Percentiles rank a stretch among this genome's conserved stretches.
Evolutionary conservation across 2,329 filamentous ascomycete species (phyloP).

Genomic region (Penicillium griseofulvum): DNA sequence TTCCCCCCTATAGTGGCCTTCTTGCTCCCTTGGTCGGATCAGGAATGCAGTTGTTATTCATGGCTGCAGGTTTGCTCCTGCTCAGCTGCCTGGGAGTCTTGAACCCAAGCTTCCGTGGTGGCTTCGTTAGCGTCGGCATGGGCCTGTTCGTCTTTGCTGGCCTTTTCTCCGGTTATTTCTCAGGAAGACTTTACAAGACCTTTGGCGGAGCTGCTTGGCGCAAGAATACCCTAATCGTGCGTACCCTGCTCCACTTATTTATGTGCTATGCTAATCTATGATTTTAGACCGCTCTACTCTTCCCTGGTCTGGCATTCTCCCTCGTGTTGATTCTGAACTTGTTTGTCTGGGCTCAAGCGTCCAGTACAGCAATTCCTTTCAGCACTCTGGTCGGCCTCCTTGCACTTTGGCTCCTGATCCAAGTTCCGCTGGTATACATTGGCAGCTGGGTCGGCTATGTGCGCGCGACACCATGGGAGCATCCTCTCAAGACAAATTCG

Average conservation of each 20-base stretch:
- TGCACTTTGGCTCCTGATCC: constrained; percentile 78
- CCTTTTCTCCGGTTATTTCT: constrained; percentile 83
- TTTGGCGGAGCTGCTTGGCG: constrained; percentile 73
- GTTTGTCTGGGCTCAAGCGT: constrained; percentile 87
- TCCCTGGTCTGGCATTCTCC: constrained; percentile 74
- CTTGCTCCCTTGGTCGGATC: constrained; percentile 80
- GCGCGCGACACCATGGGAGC: constrained; percentile 67
- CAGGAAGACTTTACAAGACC: constrained; percentile 76
- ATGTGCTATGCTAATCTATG: constrained; percentile 14
- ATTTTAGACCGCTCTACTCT: constrained; percentile 65
- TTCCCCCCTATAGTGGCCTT: constrained; percentile 67
- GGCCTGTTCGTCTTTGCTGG: constrained; percentile 82
- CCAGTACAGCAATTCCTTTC: constrained; percentile 82
- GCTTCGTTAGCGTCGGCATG: constrained; percentile 79
- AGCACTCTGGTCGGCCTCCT: constrained; percentile 71
- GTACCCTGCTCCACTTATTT: constrained; percentile 16
- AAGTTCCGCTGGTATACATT: constrained; percentile 77
- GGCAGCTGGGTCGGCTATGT: constrained; percentile 76
- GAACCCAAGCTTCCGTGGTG: constrained; percentile 85
- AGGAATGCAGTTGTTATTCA: constrained; percentile 81
- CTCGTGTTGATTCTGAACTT: constrained; percentile 78
- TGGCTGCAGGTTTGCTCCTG: constrained; percentile 68
- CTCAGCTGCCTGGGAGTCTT: constrained; percentile 73
- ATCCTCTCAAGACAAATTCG: constrained; percentile 73
- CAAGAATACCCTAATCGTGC: constrained; percentile 67